Evolutionary conservation across 306 rosid species (phyloP).

Genomic region (Quercus alba): DNA sequence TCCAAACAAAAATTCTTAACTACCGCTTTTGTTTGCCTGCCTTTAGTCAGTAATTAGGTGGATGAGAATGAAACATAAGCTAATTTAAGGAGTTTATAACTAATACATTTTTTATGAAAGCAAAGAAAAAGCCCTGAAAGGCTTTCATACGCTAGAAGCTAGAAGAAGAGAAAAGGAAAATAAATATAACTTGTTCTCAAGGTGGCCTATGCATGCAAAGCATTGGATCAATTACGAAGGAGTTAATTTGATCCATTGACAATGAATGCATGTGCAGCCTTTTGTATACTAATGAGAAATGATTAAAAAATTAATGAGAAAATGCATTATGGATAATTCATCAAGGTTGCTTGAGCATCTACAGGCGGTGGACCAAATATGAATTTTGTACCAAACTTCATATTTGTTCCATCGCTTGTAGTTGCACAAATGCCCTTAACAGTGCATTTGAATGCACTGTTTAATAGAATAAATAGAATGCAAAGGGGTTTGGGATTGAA

Average conservation of each 20-base stretch:
- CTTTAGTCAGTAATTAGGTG: no score
- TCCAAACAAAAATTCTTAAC: no score
- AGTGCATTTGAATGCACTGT: not conserved
- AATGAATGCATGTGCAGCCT: not conserved
- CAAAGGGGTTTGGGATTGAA: no score
- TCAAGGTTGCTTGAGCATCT: slow-evolving; percentile 33
- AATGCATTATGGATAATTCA: not conserved
- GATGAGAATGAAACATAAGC: no score
- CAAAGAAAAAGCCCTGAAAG: no score
- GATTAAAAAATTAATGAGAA: not conserved
- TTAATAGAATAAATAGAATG: no score
- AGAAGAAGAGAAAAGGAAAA: not conserved
- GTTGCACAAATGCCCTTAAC: slow-evolving; percentile 23
- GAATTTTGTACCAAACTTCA: slow-evolving; percentile 51
- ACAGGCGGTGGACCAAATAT: slow-evolving; percentile 91
- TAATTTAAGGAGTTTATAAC: no score
- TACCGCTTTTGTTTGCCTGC: no score
- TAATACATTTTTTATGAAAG: no score
- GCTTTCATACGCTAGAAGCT: not conserved
- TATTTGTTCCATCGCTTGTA: slow-evolving; percentile 55
- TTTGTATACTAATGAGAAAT: not conserved
- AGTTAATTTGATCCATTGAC: not conserved
- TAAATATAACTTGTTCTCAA: not conserved
- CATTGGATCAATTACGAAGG: not conserved
- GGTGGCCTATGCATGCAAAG: not conserved